Conservation (phyloP, 1,284 basidiomycete genomes). For the Xanthoconium separans region DNA sequence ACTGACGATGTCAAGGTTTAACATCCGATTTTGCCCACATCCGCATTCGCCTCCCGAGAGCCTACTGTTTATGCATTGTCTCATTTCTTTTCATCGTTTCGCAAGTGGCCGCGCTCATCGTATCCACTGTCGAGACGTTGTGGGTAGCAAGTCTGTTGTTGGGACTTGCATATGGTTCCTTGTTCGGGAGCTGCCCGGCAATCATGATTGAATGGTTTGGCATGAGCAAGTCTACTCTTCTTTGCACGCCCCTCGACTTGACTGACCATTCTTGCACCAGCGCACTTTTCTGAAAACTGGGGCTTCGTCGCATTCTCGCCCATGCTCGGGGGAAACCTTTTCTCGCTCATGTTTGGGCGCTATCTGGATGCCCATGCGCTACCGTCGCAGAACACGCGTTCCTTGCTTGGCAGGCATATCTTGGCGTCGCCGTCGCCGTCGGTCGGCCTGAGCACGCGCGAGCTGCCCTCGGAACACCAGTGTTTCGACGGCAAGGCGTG, state of each 20-base stretch:
- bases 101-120: constrained; percentile 57
- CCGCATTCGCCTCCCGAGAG: constrained; percentile 59
- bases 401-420: not conserved
- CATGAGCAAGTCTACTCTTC: constrained; percentile 47
- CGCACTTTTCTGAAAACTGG: constrained; percentile 83
- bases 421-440: constrained; percentile 3
- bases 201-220: constrained; percentile 88
- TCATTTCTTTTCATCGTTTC: constrained; percentile 68
- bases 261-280: constrained; percentile 30
- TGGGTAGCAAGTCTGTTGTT: constrained; percentile 77
- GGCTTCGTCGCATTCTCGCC: constrained; percentile 79
- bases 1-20: constrained; percentile 44
- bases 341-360: constrained; percentile 80
- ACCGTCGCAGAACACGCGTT: not conserved
- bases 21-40: constrained; percentile 72
- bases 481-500: constrained; percentile 48
- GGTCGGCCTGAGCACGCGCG: constrained; percentile 14
- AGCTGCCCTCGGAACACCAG: constrained; percentile 36
- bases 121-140: constrained; percentile 61
- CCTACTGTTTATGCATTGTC: constrained; percentile 70
- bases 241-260: not conserved
- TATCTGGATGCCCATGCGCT: constrained; percentile 73
- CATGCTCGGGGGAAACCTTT: constrained; percentile 79
- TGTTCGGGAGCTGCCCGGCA: constrained; percentile 78
- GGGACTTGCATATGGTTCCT: constrained; percentile 74